These are phyloP conservation scores for Thymus quinquecostatus DNA, from an alignment of 257 asterid genomes.

Conservation along the genomic window DNA sequence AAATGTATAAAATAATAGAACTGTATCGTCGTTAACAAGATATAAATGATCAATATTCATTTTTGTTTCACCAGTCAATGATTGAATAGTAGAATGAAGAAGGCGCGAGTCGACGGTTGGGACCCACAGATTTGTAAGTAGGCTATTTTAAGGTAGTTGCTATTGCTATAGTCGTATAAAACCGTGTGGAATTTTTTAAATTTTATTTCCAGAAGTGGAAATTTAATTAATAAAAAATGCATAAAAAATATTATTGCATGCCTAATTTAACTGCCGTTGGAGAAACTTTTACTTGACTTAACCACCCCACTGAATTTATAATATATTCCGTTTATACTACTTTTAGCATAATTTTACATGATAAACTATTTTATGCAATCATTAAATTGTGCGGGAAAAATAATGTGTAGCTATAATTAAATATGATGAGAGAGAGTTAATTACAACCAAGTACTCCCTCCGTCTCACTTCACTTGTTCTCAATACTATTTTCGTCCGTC, in stretches of 20 bases:
- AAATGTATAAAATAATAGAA: too few relatives aligned
- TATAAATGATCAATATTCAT: too few relatives aligned
- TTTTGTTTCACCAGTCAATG: conserved; percentile 30
- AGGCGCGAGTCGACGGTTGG: conserved; percentile 33
- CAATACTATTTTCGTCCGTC: too few relatives aligned
- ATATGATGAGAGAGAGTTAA: too few relatives aligned
- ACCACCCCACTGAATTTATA: background rate
- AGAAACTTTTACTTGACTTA: background rate
- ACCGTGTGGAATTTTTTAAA: conserved; percentile 28
- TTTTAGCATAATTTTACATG: background rate
- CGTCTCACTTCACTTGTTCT: too few relatives aligned
- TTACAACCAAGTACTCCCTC: too few relatives aligned
- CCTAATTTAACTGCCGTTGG: conserved; percentile 9
- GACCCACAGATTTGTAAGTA: background rate
- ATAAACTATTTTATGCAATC: background rate
- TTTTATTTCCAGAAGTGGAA: background rate
- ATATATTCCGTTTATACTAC: background rate
- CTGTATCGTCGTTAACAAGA: too few relatives aligned
- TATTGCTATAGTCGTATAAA: conserved; percentile 13
- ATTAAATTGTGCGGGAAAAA: too few relatives aligned
- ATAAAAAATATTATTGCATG: background rate
- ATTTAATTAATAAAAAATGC: background rate
- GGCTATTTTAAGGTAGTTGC: background rate
- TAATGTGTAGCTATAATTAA: too few relatives aligned
- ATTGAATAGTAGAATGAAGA: conserved; percentile 25